Evolutionary conservation across 805 yeast genomes (phyloP).

Genomic region (Saturnispora sekii): DNA sequence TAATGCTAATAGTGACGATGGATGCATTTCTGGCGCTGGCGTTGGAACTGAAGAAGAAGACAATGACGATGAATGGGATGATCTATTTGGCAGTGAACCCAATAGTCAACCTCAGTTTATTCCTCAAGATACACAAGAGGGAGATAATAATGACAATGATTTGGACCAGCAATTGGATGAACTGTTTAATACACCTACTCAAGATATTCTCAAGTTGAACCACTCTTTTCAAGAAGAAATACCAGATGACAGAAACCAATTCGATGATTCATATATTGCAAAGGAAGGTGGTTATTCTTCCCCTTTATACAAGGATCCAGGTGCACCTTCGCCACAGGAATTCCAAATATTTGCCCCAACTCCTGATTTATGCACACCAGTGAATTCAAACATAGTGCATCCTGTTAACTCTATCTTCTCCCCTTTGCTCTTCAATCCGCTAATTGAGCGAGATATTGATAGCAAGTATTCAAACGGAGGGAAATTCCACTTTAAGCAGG

Average conservation of each 20-base stretch:
- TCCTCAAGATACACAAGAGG: not conserved
- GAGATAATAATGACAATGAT: slow-evolving; percentile 14
- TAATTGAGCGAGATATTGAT: slow-evolving; percentile 66
- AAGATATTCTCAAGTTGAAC: no score
- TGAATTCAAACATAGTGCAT: not conserved
- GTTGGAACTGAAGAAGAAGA: not conserved
- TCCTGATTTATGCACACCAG: not conserved
- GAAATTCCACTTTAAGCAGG: slow-evolving; percentile 53
- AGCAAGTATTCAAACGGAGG: slow-evolving; percentile 87
- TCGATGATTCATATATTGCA: not conserved
- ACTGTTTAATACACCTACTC: slow-evolving; percentile 4
- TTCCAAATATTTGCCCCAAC: slow-evolving; percentile 35
- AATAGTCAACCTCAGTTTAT: not conserved
- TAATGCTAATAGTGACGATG: no score
- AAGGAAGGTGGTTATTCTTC: slow-evolving; percentile 30
- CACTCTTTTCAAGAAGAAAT: slow-evolving; percentile 10
- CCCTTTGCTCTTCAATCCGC: slow-evolving; percentile 73
- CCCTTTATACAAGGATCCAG: slow-evolving; percentile 65
- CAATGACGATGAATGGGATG: slow-evolving; percentile 23
- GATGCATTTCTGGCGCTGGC: not conserved
- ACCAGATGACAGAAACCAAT: slow-evolving; percentile 10
- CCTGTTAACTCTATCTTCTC: slow-evolving; percentile 53
- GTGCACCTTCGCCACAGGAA: slow-evolving; percentile 67
- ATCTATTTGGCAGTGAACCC: slow-evolving; percentile 19
- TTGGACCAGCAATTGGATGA: slow-evolving; percentile 12